Evolutionary conservation across 257 asterid species (phyloP).

Genomic region (Anisodus acutangulus): DNA sequence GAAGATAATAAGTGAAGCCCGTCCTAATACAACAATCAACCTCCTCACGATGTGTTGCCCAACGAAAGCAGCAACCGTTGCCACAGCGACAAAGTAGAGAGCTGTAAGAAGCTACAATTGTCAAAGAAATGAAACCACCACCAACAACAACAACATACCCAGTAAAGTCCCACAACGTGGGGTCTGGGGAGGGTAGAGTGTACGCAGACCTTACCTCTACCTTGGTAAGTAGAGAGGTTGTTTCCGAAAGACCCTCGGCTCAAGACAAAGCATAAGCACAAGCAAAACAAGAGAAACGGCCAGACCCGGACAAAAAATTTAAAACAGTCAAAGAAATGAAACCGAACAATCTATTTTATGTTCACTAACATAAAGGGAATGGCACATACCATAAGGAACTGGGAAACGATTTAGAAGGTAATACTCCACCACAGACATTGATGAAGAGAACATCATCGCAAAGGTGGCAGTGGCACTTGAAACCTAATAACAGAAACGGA

Average conservation of each 20-base stretch:
- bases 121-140: not conserved
- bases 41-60: slow-evolving; percentile 91
- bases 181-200: too few relatives aligned
- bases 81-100: slow-evolving; percentile 69
- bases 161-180: too few relatives aligned
- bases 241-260: too few relatives aligned
- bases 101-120: slow-evolving; percentile 49
- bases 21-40: slow-evolving; percentile 67
- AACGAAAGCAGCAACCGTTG: slow-evolving; percentile 79
- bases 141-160: too few relatives aligned
- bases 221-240: too few relatives aligned
- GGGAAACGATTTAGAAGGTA: slow-evolving; percentile 92
- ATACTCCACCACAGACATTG: slow-evolving; percentile 96
- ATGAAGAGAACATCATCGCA: slow-evolving; percentile 98
- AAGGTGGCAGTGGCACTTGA: slow-evolving; percentile 98
- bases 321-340: not conserved
- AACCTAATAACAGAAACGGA: slow-evolving; percentile 51
- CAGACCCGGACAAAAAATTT: too few relatives aligned
- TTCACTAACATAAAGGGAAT: not conserved
- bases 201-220: too few relatives aligned
- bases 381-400: slow-evolving; percentile 81
- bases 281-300: too few relatives aligned
- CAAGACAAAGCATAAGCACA: too few relatives aligned
- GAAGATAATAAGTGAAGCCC: slow-evolving; percentile 92
- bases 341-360: not conserved